Evolutionary conservation across 495 filamentous ascomycete genomes (phyloP).

Genomic region (Endocarpon pusillum): DNA sequence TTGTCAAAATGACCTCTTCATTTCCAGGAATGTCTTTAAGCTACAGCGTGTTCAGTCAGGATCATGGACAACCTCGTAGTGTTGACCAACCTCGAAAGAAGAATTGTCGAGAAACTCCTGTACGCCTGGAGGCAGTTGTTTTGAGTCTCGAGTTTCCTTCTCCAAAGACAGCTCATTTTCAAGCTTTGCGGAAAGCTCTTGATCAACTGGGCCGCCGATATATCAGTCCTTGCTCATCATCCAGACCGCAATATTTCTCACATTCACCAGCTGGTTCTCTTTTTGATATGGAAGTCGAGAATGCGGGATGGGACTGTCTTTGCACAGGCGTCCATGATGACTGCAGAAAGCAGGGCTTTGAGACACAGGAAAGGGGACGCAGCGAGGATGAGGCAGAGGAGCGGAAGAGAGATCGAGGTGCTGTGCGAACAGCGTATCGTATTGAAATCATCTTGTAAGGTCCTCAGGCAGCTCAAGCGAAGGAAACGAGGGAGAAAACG

Average conservation of each 20-base stretch:
- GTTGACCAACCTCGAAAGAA: constrained; percentile 29
- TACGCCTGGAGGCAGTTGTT: constrained; percentile 41
- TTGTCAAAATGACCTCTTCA: constrained; percentile 71
- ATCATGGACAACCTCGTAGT: neutral
- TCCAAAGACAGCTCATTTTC: constrained; percentile 58
- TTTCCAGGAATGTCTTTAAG: constrained; percentile 62
- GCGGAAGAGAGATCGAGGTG: constrained; percentile 50
- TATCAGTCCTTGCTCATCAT: constrained; percentile 16
- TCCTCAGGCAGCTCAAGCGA: too few species aligned
- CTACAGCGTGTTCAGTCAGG: constrained; percentile 17
- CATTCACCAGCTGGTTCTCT: constrained; percentile 40
- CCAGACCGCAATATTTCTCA: constrained; percentile 26
- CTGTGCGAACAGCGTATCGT: constrained; percentile 49
- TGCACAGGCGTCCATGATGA: constrained; percentile 33
- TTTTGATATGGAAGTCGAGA: constrained; percentile 50
- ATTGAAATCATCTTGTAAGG: constrained; percentile 71
- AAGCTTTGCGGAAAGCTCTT: constrained; percentile 61
- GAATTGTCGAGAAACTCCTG: constrained; percentile 59
- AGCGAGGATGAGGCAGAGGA: constrained; percentile 34
- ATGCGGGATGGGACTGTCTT: constrained; percentile 44
- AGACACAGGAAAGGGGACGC: constrained; percentile 31
- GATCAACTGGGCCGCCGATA: constrained; percentile 28
- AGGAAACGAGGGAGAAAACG: too few species aligned
- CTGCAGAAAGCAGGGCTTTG: constrained; percentile 27
- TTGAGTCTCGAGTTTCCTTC: constrained; percentile 33